phyloP scores from a whole-genome alignment of 2,329 filamentous ascomycete species.

The Nigrospora sphaerica region DNA sequence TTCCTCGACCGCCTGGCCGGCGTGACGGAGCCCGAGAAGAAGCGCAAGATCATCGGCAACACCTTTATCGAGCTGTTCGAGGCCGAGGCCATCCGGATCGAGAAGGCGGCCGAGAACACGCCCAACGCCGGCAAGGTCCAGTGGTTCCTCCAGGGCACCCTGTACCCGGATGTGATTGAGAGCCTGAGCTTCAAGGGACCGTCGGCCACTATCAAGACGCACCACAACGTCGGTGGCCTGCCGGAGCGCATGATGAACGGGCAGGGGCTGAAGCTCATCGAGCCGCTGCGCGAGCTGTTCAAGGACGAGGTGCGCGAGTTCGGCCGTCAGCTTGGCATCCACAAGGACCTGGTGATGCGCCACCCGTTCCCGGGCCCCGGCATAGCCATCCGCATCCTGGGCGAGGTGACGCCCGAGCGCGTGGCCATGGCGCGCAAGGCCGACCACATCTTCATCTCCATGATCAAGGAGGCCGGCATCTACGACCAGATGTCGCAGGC shows the following conservation, averaged over 20 bases:
- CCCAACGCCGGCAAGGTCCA: conserved; percentile 67
- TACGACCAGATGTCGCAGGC: conserved; percentile 53
- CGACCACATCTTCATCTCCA: conserved; percentile 64
- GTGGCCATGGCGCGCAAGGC: conserved; percentile 74
- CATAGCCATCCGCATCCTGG: conserved; percentile 73
- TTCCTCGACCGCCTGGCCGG: conserved; percentile 76
- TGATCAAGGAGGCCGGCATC: conserved; percentile 65
- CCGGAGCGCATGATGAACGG: conserved; percentile 27
- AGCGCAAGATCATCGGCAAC: conserved; percentile 84
- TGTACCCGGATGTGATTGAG: conserved; percentile 52
- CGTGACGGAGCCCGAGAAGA: conserved; percentile 72
- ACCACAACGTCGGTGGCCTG: conserved; percentile 38
- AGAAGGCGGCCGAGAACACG: conserved; percentile 61
- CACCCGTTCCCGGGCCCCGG: conserved; percentile 67
- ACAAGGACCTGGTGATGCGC: conserved; percentile 68
- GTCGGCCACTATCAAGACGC: conserved; percentile 43
- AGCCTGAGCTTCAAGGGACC: conserved; percentile 39
- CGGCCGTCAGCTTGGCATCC: conserved; percentile 63
- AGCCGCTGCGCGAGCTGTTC: conserved; percentile 57
- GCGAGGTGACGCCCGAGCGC: conserved; percentile 73
- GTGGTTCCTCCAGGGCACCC: conserved; percentile 82
- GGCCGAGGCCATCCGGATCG: conserved; percentile 63
- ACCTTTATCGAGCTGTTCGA: conserved; percentile 80
- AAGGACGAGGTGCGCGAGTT: conserved; percentile 74
- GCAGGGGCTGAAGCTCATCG: conserved; percentile 37